Evolutionary conservation across 2,329 filamentous ascomycete species (phyloP).

Genomic region (Colletotrichum caudatum): DNA sequence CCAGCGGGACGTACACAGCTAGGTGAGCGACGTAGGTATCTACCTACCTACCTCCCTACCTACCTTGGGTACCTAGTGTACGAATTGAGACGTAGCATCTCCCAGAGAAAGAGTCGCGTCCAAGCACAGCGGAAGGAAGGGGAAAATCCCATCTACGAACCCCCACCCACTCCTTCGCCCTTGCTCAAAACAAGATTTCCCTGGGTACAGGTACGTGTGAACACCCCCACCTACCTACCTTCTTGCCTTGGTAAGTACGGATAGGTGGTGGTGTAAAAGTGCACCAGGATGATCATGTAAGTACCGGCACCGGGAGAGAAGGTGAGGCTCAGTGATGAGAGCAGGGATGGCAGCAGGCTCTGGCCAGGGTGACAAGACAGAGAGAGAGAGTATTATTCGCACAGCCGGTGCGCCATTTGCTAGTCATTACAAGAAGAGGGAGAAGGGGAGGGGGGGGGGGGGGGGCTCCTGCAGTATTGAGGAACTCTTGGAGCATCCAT

Average conservation of each 20-base stretch:
- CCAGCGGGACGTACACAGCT: not conserved
- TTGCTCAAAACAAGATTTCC: not conserved
- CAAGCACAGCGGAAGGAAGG: constrained; percentile 10
- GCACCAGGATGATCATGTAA: not conserved
- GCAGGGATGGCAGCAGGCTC: constrained; percentile 1
- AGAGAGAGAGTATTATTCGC: not conserved
- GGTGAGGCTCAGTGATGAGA: not conserved
- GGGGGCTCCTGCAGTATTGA: too few species aligned
- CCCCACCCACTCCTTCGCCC: not conserved
- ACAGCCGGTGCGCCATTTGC: constrained; percentile 12
- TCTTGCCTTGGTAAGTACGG: not conserved
- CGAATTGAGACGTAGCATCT: too few species aligned
- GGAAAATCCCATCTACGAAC: not conserved
- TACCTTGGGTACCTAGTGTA: too few species aligned
- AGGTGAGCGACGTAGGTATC: accelerated
- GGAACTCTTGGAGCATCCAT: not conserved
- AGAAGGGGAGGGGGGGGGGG: too few species aligned
- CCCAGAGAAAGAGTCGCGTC: constrained; percentile 23
- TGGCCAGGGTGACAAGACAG: constrained; percentile 4
- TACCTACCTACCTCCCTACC: too few species aligned
- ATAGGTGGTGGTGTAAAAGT: too few species aligned
- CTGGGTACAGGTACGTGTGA: not conserved
- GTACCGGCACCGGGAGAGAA: not conserved
- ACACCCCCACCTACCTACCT: not conserved
- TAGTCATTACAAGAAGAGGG: not conserved